These are phyloP conservation scores for Brassica nigra DNA, from an alignment of 345 rosid species.

Conservation along the genomic window DNA sequence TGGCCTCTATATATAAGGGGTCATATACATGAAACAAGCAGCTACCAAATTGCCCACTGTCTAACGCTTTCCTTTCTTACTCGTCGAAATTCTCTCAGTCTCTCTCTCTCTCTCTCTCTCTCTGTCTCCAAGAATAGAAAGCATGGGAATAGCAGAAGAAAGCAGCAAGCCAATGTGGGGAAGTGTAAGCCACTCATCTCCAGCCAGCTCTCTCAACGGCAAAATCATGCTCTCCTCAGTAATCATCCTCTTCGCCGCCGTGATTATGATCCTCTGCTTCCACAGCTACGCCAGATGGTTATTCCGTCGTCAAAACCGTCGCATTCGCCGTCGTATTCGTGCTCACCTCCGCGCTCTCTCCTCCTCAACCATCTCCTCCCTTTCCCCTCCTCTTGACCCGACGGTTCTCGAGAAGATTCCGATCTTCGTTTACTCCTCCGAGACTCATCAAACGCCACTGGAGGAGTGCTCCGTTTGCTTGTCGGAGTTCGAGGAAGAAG, in stretches of 20 bases:
- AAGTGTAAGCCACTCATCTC: conserved; percentile 25
- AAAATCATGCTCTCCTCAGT: conserved; percentile 58
- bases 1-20: neutral
- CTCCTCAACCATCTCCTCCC: conserved; percentile 8
- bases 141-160: conserved; percentile 25
- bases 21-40: neutral
- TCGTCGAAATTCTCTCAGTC: neutral
- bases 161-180: conserved; percentile 31
- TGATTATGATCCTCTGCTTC: conserved; percentile 56
- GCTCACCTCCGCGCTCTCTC: conserved; percentile 42
- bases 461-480: conserved; percentile 18
- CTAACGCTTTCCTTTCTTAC: conserved; percentile 3
- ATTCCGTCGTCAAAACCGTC: conserved; percentile 12
- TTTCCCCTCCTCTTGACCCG: conserved; percentile 49
- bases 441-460: conserved; percentile 20
- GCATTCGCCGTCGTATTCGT: conserved; percentile 50
- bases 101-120: too few species aligned
- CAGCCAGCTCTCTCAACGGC: conserved; percentile 48
- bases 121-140: too few species aligned
- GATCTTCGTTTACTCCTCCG: conserved; percentile 25
- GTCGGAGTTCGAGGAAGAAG: conserved; percentile 71
- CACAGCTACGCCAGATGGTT: conserved; percentile 52
- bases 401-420: conserved; percentile 42
- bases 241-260: conserved; percentile 54
- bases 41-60: neutral